A percentile compares a stretch with the other conserved stretches of the same genome.
phyloP scores from a whole-genome alignment of 306 rosid genomes.

The Inga laurina region DNA sequence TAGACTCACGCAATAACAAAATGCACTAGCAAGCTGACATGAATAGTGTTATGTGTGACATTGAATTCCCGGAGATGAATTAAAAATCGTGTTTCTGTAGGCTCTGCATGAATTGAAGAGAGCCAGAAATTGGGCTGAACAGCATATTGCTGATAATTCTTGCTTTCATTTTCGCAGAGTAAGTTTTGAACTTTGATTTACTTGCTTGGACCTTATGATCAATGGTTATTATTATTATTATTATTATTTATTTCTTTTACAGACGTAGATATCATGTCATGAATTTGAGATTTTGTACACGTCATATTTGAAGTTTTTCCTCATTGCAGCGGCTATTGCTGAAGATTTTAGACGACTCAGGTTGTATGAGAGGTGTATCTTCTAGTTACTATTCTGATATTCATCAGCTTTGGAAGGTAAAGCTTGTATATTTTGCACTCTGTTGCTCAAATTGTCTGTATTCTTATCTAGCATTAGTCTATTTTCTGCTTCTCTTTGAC shows the following conservation, averaged over 20 bases:
- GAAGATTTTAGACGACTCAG: conserved; percentile 46
- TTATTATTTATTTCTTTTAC: neutral
- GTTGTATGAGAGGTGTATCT: conserved; percentile 31
- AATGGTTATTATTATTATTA: neutral
- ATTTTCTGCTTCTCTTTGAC: neutral
- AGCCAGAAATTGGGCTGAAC: conserved; percentile 75
- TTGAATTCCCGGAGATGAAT: conserved; percentile 11
- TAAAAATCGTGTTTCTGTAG: conserved; percentile 46
- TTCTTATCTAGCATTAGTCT: neutral
- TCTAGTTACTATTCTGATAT: conserved; percentile 35
- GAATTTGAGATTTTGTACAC: conserved; percentile 24
- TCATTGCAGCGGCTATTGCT: conserved; percentile 70
- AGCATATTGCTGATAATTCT: conserved; percentile 79
- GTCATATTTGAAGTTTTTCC: conserved; percentile 13
- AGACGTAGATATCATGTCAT: neutral
- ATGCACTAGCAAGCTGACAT: neutral
- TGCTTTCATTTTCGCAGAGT: conserved; percentile 90
- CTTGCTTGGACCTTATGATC: conserved; percentile 20
- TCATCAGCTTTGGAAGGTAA: conserved; percentile 63
- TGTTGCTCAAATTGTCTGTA: neutral
- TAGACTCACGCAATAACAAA: neutral
- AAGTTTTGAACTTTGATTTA: conserved; percentile 39
- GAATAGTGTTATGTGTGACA: neutral
- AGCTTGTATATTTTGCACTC: neutral
- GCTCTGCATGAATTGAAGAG: conserved; percentile 61